Base-by-base conservation (phyloP, 306 rosid species). In the Lithocarpus polystachyus region DNA sequence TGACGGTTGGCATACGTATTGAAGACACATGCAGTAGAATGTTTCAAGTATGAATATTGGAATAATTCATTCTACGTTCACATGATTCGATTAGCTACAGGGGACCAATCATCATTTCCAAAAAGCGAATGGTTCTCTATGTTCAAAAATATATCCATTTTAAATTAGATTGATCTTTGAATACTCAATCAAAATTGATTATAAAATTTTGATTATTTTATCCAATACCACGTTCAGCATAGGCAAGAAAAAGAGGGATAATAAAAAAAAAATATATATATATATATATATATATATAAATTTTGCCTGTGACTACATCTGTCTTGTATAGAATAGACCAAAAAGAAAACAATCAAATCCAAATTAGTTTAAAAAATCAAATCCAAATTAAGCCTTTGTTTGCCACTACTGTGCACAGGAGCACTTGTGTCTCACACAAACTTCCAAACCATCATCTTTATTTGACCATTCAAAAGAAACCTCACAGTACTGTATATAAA, bases 1-100 rank as follows among this genome's bases (percentile, higher is more conserved):
- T 26, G 51, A 80, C 55, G 82, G 84, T 88, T 88, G 84, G 81
- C 56, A 29, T 33, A 31, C 71, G 4, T 17, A 29, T 67, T 67
- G 48, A 18, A 33, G 17, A 28, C 69, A 62, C 31, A 62, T 28
- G 22, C 43, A 64, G 8, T 17, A 15, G 70, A 48, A 67, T 35
- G 48, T 28, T 18, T 19, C 12, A 15, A 7, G 24, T 14, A 26
- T 62, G 69, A 62, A 62, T 15, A 62, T 62, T 0, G 69, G 29
- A 62, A 62, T 24, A 28, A 31, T 62, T 14, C n/a, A 28, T 62
- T 62, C 40, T 67, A 33, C 26, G 5, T 33, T 33, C 22, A 35
- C n/a, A 67, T 35, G 48, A 35, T 33, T 62, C 37, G 51, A 5
- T 12, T 3, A 35, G 72, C 48, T 35, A 33, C 1, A 48, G 17